Percentiles rank a stretch among this genome's conserved stretches.
These are phyloP conservation scores for Conidiobolus incongruus DNA, from an alignment of 371 early-diverging fungal genomes.

Conservation along the genomic window DNA sequence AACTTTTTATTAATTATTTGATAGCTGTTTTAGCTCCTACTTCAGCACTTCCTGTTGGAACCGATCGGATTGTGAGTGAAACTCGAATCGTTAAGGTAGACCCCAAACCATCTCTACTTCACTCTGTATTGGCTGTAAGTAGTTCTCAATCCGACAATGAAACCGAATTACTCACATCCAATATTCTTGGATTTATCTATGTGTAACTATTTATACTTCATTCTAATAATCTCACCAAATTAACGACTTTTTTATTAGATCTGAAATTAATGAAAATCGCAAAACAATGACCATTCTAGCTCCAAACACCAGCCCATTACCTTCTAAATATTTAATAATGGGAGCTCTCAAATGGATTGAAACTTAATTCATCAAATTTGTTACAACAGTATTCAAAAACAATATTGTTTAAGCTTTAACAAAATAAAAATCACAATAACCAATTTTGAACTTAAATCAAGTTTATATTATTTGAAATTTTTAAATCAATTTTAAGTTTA, in stretches of 20 bases:
- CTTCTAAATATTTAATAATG: conserved; percentile 56
- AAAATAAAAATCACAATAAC: no score
- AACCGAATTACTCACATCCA: conserved; percentile 33
- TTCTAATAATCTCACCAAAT: neutral
- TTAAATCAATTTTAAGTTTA: no score
- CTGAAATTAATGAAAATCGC: conserved; percentile 60
- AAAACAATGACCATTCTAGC: conserved; percentile 57
- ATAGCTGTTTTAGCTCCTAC: conserved; percentile 58
- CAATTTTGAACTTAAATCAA: no score
- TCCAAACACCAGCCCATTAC: conserved; percentile 74
- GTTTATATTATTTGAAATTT: no score
- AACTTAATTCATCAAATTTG: conserved; percentile 8
- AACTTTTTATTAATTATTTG: neutral
- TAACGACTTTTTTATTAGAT: conserved; percentile 14
- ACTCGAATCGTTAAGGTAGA: conserved; percentile 60
- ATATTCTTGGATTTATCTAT: conserved; percentile 70
- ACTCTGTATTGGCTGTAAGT: conserved; percentile 68
- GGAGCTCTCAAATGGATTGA: conserved; percentile 80
- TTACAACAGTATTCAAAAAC: no score
- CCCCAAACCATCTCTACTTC: conserved; percentile 53
- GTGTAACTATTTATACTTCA: conserved; percentile 23
- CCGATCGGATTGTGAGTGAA: conserved; percentile 50
- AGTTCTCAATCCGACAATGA: conserved; percentile 35
- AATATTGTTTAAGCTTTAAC: no score
- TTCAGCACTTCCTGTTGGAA: conserved; percentile 79